Conservation (phyloP, 352 stramenopile genomes). For the Achlya hypogyna region DNA sequence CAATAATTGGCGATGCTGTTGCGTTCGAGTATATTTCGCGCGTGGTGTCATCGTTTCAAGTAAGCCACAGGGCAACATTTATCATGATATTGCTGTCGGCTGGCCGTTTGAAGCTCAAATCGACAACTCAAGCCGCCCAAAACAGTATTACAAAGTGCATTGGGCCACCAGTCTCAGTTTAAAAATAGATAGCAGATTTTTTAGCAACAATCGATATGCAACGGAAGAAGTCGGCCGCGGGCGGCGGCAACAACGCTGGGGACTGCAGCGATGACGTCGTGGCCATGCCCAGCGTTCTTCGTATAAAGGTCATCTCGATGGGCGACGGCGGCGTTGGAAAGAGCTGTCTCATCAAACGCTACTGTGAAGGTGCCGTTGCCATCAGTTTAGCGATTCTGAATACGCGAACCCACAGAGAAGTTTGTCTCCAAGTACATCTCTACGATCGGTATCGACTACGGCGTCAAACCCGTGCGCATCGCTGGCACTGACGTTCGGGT, state of each 20-base stretch:
- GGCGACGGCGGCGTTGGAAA: conserved; percentile 86
- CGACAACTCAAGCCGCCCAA: no score
- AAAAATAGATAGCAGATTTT: not conserved
- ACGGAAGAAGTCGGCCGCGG: not conserved
- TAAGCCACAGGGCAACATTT: no score
- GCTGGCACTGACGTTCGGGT: conserved; percentile 66
- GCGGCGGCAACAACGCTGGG: not conserved
- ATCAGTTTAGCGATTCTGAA: conserved; percentile 80
- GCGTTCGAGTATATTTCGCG: no score
- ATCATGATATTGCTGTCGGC: no score
- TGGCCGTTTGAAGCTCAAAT: no score
- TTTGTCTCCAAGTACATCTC: conserved; percentile 94
- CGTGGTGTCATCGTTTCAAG: no score
- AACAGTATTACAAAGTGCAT: no score
- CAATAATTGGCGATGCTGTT: no score
- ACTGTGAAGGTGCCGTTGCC: conserved; percentile 92
- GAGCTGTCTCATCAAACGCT: conserved; percentile 93
- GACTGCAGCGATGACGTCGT: not conserved
- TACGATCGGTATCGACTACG: conserved; percentile 95
- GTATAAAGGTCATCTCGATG: conserved; percentile 93
- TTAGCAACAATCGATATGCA: not conserved
- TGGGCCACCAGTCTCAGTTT: no score
- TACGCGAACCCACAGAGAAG: conserved; percentile 37
- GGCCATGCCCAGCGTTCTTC: conserved; percentile 31
- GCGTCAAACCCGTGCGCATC: conserved; percentile 85